These are phyloP conservation scores for Cadophora sp. DNA, from an alignment of 2,329 filamentous ascomycete species.

Conservation along the genomic window DNA sequence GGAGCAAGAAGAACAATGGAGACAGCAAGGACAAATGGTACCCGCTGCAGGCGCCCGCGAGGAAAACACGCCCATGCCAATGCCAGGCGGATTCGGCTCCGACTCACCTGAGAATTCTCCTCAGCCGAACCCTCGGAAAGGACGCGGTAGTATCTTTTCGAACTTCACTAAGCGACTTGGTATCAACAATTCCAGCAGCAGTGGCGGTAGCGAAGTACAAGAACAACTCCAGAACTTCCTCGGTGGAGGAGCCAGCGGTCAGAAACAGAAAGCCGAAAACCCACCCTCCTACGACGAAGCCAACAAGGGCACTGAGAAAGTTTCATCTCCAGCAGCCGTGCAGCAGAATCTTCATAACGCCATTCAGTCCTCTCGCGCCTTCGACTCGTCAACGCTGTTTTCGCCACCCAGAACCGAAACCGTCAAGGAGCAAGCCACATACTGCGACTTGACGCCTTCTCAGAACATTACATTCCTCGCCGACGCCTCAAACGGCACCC, in stretches of 20 bases:
- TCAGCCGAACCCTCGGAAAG: conserved; percentile 49
- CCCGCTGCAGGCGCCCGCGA: conserved; percentile 30
- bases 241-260: background rate
- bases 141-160: conserved; percentile 66
- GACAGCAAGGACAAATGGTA: conserved; percentile 37
- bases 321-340: conserved; percentile 65
- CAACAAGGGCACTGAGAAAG: conserved; percentile 47
- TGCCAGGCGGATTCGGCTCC: conserved; percentile 76
- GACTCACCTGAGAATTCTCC: conserved; percentile 65
- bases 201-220: conserved; percentile 48
- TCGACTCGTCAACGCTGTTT: conserved; percentile 77
- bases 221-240: conserved; percentile 55
- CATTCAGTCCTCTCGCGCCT: conserved; percentile 77
- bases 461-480: conserved; percentile 76
- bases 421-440: conserved; percentile 82
- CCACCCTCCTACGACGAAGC: conserved; percentile 41
- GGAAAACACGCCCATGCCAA: conserved; percentile 47
- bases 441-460: conserved; percentile 80
- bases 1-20: conserved; percentile 60
- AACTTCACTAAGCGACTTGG: conserved; percentile 71
- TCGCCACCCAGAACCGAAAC: conserved; percentile 72
- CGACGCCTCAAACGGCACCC: conserved; percentile 73
- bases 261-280: conserved; percentile 24
- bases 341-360: conserved; percentile 79
- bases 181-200: conserved; percentile 56